Evolutionary conservation across 768 basidiomycete genomes (phyloP).

Genomic region (Pholiota molesta): DNA sequence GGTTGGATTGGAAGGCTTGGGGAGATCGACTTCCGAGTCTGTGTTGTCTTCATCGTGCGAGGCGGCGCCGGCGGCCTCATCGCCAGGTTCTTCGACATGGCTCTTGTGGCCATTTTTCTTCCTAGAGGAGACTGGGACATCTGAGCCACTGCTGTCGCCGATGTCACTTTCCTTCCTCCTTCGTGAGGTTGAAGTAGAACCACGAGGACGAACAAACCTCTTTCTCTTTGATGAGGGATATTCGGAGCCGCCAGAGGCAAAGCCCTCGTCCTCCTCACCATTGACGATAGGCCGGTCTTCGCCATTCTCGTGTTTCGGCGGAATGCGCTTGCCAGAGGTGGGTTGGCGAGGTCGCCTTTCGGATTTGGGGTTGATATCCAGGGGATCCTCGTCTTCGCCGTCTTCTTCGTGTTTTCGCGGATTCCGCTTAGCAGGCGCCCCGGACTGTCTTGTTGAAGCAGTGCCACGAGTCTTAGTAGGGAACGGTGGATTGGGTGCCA

Average conservation of each 20-base stretch:
- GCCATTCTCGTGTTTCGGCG: slow-evolving; percentile 11
- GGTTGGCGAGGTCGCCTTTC: slow-evolving; percentile 16
- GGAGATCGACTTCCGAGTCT: slow-evolving; percentile 21
- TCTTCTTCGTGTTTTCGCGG: slow-evolving; percentile 17
- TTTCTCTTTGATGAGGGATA: slow-evolving; percentile 23
- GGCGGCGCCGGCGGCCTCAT: slow-evolving; percentile 5
- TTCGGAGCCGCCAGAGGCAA: slow-evolving; percentile 25
- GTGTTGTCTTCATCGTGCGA: slow-evolving; percentile 22
- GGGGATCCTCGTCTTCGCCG: slow-evolving; percentile 12
- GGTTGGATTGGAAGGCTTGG: slow-evolving; percentile 11
- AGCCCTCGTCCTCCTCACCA: slow-evolving; percentile 23
- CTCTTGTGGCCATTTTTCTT: slow-evolving; percentile 16
- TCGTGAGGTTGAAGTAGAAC: slow-evolving; percentile 16
- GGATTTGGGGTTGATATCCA: slow-evolving; percentile 10
- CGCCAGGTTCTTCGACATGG: slow-evolving; percentile 13
- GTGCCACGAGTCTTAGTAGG: slow-evolving; percentile 7
- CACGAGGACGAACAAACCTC: slow-evolving; percentile 18
- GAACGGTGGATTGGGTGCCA: slow-evolving; percentile 8
- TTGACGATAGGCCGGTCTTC: slow-evolving; percentile 15
- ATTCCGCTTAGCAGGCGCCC: slow-evolving; percentile 1
- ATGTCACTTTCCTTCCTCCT: slow-evolving; percentile 23
- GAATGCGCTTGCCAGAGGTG: slow-evolving; percentile 8
- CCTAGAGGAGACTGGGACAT: slow-evolving; percentile 17
- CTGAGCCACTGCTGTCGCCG: slow-evolving; percentile 23
- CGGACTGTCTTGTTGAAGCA: not conserved